These are phyloP conservation scores for Fonsecaea pugnacius DNA, from an alignment of 2,329 filamentous ascomycete genomes.

Conservation along the genomic window DNA sequence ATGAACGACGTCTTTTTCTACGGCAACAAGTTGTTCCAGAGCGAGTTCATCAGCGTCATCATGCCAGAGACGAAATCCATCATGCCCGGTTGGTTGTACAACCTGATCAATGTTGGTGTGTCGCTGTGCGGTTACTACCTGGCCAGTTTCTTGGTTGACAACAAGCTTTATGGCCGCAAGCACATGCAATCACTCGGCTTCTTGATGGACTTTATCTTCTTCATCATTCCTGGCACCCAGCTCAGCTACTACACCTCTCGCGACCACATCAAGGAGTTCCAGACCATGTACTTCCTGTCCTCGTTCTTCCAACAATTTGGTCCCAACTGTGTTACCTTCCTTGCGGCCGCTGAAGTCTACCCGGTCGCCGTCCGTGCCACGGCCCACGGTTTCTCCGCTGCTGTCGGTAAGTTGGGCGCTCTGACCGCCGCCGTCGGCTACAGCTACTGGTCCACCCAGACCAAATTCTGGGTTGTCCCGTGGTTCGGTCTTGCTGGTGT, in stretches of 20 bases:
- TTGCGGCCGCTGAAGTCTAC: slow-evolving; percentile 95
- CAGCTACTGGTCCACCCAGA: slow-evolving; percentile 82
- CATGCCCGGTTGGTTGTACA: slow-evolving; percentile 89
- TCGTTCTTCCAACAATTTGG: slow-evolving; percentile 99
- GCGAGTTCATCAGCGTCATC: slow-evolving; percentile 83
- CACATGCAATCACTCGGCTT: slow-evolving; percentile 96
- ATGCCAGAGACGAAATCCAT: slow-evolving; percentile 71
- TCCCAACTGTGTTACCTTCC: slow-evolving; percentile 94
- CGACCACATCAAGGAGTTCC: slow-evolving; percentile 80
- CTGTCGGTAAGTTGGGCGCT: slow-evolving; percentile 84
- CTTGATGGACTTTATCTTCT: slow-evolving; percentile 89
- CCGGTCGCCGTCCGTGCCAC: slow-evolving; percentile 90
- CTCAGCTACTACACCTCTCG: slow-evolving; percentile 79
- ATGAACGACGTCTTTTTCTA: slow-evolving; percentile 99
- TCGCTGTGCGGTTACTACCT: slow-evolving; percentile 87
- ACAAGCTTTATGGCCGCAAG: slow-evolving; percentile 95
- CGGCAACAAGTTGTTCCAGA: slow-evolving; percentile 97
- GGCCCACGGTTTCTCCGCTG: slow-evolving; percentile 93
- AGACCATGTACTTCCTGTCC: slow-evolving; percentile 93
- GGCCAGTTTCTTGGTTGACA: slow-evolving; percentile 84
- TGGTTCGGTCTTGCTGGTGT: slow-evolving; percentile 93
- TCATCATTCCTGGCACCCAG: slow-evolving; percentile 86
- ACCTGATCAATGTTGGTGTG: slow-evolving; percentile 86
- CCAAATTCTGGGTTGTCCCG: slow-evolving; percentile 69
- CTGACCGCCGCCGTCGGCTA: slow-evolving; percentile 85